Evolutionary conservation across 495 filamentous ascomycete genomes (phyloP).

Genomic region (Emericellopsis terricola): DNA sequence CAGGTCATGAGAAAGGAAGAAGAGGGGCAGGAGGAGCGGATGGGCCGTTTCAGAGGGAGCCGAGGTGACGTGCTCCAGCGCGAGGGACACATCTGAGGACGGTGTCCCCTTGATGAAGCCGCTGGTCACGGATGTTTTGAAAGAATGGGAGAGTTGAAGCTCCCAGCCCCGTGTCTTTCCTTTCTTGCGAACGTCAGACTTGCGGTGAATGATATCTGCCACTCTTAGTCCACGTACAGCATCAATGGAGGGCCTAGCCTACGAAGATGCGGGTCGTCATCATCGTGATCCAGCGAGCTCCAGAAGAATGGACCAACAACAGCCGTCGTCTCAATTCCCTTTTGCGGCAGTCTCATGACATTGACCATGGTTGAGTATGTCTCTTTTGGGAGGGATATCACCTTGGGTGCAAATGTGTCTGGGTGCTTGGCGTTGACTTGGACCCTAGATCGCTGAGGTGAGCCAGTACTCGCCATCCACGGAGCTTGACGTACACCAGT

Average conservation of each 20-base stretch:
- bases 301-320: slow-evolving; percentile 39
- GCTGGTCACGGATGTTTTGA: slow-evolving; percentile 28
- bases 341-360: slow-evolving; percentile 26
- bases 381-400: slow-evolving; percentile 22
- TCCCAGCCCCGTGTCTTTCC: slow-evolving; percentile 39
- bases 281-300: slow-evolving; percentile 31
- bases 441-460: no score
- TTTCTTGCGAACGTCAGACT: slow-evolving; percentile 38
- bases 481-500: slow-evolving; percentile 28
- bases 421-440: slow-evolving; percentile 29
- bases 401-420: slow-evolving; percentile 30
- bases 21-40: slow-evolving; percentile 33
- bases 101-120: slow-evolving; percentile 35
- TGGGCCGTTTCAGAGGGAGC: slow-evolving; percentile 20
- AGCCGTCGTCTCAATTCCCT: slow-evolving; percentile 29
- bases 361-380: slow-evolving; percentile 25
- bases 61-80: slow-evolving; percentile 24
- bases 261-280: slow-evolving; percentile 32
- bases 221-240: background rate
- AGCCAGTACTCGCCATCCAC: no score
- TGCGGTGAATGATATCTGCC: slow-evolving; percentile 32
- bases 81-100: slow-evolving; percentile 25
- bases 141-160: slow-evolving; percentile 36
- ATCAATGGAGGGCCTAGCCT: slow-evolving; percentile 8
- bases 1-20: slow-evolving; percentile 33